Base-by-base conservation (phyloP, 2,329 filamentous ascomycete species). In the Colletotrichum sp. region DNA sequence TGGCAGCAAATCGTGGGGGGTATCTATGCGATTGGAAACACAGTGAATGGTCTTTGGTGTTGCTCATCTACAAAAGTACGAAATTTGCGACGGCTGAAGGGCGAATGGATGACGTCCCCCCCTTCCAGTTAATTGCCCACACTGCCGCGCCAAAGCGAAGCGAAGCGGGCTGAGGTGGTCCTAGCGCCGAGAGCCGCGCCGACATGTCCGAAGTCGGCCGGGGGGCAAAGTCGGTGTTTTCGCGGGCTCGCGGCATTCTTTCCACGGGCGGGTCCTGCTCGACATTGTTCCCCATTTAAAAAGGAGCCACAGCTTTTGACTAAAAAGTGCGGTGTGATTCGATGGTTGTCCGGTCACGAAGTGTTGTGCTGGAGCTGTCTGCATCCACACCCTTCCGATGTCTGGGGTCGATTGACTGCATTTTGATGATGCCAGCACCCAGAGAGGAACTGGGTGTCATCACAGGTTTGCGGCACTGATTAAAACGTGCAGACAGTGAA, bases 261-360 rank as follows among this genome's bases (percentile, higher is more conserved):
- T 30, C 73, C 70, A 73, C 58, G 64, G 58, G 60, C 12, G 13
- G 30, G 36, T 55, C 58, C 58, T 61, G 28, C 18, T 69, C 52
- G 24, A 43, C 24, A 60, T 57, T 55, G 30, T 34, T 28, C n/a
- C 30, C 55, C 55, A 70, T 36, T 12, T 5, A 32, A 9, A 8
- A 36, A 21, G 18, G 18, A 58, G 32, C 48, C 71, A 67, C 55
- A 26, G 26, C 55, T 21, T 57, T 69, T 77, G 70, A 74, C 76
- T 66, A 76, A 76, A 76, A 67, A 58, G 69, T 67, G 66, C 66
- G 16, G 34, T 66, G 57, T 72, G 73, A 77, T 76, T 77, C 66
- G 76, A 69, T 32, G 52, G 48, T 32, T 30, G 34, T 43, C 36
- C 2, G n/a, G 43, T 52, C 1, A 52, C n/a, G n/a, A 21, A 21